Conservation (phyloP, 2,329 filamentous ascomycete species). For the Didymella segeticola region DNA sequence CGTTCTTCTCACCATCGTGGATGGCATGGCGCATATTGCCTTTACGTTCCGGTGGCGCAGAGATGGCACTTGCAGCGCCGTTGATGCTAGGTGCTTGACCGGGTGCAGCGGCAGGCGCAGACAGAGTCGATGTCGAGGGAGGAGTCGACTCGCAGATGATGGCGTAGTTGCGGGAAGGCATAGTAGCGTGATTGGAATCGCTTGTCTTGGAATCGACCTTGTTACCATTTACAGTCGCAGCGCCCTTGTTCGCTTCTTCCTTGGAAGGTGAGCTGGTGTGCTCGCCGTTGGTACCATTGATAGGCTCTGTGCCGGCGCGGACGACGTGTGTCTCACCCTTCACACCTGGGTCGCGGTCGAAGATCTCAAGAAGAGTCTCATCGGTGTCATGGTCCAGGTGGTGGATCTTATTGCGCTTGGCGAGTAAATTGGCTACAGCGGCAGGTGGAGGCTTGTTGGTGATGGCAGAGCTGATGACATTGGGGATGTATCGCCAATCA, state of each 20-base stretch:
- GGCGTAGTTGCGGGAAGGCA: conserved; percentile 72
- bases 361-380: conserved; percentile 68
- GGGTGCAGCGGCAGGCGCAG: conserved; percentile 27
- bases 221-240: conserved; percentile 30
- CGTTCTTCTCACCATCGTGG: conserved; percentile 76
- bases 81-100: conserved; percentile 34
- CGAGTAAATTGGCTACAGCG: conserved; percentile 69
- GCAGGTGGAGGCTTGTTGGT: conserved; percentile 72
- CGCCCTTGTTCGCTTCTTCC: conserved; percentile 19
- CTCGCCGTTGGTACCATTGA: conserved; percentile 28
- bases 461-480: conserved; percentile 69
- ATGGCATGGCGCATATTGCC: conserved; percentile 69
- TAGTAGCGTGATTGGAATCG: conserved; percentile 81
- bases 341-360: conserved; percentile 63
- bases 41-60: conserved; percentile 53
- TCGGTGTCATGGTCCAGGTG: conserved; percentile 68
- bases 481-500: conserved; percentile 69
- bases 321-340: conserved; percentile 34
- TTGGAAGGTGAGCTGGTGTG: conserved; percentile 14
- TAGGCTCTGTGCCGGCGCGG: conserved; percentile 20
- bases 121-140: conserved; percentile 28
- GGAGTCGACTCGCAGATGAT: conserved; percentile 63
- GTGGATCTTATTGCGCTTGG: conserved; percentile 69
- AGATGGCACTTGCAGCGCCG: conserved; percentile 37
- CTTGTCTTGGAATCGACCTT: conserved; percentile 64